A percentile compares a stretch with the other conserved stretches of the same genome.
These are phyloP conservation scores for Eucalyptus pumila DNA, from an alignment of 345 rosid species.

Conservation along the genomic window DNA sequence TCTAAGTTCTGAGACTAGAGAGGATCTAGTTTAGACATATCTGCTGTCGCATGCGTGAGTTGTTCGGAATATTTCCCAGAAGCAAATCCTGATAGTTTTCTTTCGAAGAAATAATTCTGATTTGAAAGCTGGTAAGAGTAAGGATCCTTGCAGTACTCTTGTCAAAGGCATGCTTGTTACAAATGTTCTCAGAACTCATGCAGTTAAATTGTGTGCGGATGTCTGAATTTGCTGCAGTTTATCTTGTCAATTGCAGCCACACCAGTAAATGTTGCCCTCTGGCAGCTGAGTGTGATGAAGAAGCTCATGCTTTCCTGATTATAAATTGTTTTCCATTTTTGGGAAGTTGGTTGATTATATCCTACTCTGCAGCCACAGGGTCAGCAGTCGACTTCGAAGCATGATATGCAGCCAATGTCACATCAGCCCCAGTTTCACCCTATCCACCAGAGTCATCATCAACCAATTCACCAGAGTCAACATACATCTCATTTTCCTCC, in stretches of 20 bases:
- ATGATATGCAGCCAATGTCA: slow-evolving; percentile 43
- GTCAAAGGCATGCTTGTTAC: not conserved
- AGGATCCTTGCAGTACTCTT: not conserved
- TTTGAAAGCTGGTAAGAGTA: not conserved
- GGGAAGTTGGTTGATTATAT: not conserved
- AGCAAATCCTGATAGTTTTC: not conserved
- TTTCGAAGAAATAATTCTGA: not conserved
- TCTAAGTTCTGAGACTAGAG: not conserved
- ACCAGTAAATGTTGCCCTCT: not conserved
- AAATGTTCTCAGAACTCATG: not conserved
- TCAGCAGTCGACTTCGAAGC: slow-evolving; percentile 61
- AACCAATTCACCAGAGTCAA: slow-evolving; percentile 45
- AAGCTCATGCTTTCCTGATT: not conserved
- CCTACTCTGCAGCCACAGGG: slow-evolving; percentile 30
- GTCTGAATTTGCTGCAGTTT: not conserved
- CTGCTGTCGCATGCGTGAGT: accelerated
- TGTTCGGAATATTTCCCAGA: not conserved
- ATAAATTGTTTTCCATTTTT: not conserved
- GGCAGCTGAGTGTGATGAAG: not conserved
- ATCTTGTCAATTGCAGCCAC: not conserved
- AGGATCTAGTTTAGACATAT: not conserved
- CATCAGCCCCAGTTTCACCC: slow-evolving; percentile 73
- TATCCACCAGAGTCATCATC: slow-evolving; percentile 52
- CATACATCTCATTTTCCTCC: slow-evolving; percentile 54
- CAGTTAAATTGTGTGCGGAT: not conserved